phyloP scores from a whole-genome alignment of 768 basidiomycete genomes.

The Ephemerocybe angulata region DNA sequence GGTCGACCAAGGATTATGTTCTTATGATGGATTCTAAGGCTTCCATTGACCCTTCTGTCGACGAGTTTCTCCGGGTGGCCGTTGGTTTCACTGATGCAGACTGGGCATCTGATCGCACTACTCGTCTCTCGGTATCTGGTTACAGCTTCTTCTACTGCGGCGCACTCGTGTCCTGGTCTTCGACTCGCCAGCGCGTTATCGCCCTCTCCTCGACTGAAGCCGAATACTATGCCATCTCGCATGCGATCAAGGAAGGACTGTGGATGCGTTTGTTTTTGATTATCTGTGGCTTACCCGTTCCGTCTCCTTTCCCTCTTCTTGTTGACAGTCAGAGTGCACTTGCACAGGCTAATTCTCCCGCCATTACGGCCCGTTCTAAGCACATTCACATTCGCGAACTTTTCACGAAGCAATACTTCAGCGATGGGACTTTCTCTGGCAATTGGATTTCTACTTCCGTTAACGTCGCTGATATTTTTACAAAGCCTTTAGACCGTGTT shows the following conservation, averaged over 20 bases:
- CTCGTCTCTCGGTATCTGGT: slow-evolving; percentile 28
- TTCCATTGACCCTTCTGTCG: not conserved
- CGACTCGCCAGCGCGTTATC: slow-evolving; percentile 28
- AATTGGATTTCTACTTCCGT: too few relatives aligned
- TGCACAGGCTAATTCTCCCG: too few relatives aligned
- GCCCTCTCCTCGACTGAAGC: too few relatives aligned
- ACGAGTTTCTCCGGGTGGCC: not conserved
- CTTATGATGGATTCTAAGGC: slow-evolving; percentile 10
- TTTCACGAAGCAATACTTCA: slow-evolving; percentile 30
- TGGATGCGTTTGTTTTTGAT: slow-evolving; percentile 25
- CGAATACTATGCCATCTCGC: slow-evolving; percentile 34
- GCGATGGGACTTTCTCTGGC: too few relatives aligned
- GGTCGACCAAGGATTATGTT: slow-evolving; percentile 16
- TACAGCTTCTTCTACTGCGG: slow-evolving; percentile 28
- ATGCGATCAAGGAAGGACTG: slow-evolving; percentile 23
- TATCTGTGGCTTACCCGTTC: slow-evolving; percentile 7
- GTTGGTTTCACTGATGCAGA: slow-evolving; percentile 17
- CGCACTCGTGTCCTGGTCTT: slow-evolving; percentile 28
- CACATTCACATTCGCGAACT: slow-evolving; percentile 27
- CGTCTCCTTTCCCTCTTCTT: slow-evolving; percentile 15
- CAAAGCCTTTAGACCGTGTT: slow-evolving; percentile 28
- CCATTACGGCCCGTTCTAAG: too few relatives aligned
- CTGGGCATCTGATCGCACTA: too few relatives aligned
- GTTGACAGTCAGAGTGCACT: slow-evolving; percentile 22
- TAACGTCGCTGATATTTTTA: slow-evolving; percentile 39